Conservation (phyloP, 371 early-diverging fungal species). For the Lichtheimia ornata region DNA sequence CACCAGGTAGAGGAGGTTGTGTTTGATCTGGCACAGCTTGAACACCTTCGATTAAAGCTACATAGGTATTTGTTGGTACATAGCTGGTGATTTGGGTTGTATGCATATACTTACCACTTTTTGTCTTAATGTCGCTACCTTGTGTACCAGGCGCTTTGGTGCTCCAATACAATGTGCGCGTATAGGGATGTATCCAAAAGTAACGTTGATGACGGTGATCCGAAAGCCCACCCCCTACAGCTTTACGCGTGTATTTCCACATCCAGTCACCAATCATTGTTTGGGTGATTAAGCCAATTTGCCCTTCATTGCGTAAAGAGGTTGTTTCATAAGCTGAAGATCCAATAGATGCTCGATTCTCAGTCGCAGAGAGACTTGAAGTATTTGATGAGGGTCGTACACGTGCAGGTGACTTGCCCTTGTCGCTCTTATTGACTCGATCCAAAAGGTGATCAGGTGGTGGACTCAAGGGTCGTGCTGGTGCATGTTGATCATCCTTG, state of each 20-base stretch:
- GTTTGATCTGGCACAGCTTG: slow-evolving; percentile 39
- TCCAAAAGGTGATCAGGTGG: slow-evolving; percentile 24
- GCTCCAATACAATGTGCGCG: slow-evolving; percentile 76
- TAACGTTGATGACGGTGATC: slow-evolving; percentile 69
- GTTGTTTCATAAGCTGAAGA: slow-evolving; percentile 11
- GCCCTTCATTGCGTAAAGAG: slow-evolving; percentile 21
- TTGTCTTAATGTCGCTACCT: slow-evolving; percentile 52
- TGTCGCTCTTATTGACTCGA: slow-evolving; percentile 17
- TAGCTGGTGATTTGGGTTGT: not conserved
- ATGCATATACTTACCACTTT: slow-evolving; percentile 45
- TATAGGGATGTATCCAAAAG: slow-evolving; percentile 85
- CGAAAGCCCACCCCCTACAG: slow-evolving; percentile 50
- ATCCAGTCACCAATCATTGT: slow-evolving; percentile 79
- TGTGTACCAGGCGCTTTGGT: slow-evolving; percentile 59
- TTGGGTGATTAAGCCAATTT: slow-evolving; percentile 71
- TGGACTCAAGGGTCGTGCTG: slow-evolving; percentile 22
- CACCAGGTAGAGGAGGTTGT: slow-evolving; percentile 32
- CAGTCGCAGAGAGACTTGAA: slow-evolving; percentile 14
- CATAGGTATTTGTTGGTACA: slow-evolving; percentile 11
- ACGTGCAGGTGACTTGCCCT: slow-evolving; percentile 18
- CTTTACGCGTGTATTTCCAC: slow-evolving; percentile 69
- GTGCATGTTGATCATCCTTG: slow-evolving; percentile 6
- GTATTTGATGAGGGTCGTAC: slow-evolving; percentile 4
- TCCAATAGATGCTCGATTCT: slow-evolving; percentile 9
- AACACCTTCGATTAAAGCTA: slow-evolving; percentile 63